phyloP scores from a whole-genome alignment of 257 asterid genomes.

The Penstemon newberryi region DNA sequence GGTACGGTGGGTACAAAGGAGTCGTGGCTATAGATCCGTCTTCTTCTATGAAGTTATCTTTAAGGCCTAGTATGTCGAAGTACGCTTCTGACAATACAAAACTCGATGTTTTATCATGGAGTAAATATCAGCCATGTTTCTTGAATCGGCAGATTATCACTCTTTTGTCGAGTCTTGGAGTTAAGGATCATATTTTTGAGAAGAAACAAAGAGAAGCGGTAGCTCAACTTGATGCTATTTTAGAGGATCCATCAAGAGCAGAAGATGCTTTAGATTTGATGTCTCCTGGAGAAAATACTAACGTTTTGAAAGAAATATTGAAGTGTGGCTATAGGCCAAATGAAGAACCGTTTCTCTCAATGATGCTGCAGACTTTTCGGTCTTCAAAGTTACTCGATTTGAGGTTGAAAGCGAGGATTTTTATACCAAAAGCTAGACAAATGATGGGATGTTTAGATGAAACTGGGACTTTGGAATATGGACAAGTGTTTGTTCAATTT shows the following conservation, averaged over 20 bases:
- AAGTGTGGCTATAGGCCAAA: conserved; percentile 83
- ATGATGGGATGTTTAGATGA: conserved; percentile 98
- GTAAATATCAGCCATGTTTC: conserved; percentile 83
- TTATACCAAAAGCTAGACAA: conserved; percentile 62
- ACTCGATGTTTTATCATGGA: conserved; percentile 75
- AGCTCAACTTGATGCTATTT: conserved; percentile 61
- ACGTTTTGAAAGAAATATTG: conserved; percentile 78
- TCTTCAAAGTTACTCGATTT: conserved; percentile 72
- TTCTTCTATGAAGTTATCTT: conserved; percentile 54
- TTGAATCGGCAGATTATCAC: conserved; percentile 81
- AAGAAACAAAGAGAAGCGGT: conserved; percentile 72
- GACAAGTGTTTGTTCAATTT: conserved; percentile 76
- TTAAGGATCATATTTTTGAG: conserved; percentile 54
- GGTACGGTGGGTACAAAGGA: conserved; percentile 89
- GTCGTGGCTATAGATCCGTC: conserved; percentile 78
- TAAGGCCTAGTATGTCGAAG: conserved; percentile 80
- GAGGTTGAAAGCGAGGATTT: conserved; percentile 60
- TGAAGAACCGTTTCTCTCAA: conserved; percentile 78
- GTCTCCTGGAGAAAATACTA: conserved; percentile 79
- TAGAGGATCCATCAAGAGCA: conserved; percentile 68
- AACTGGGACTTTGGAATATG: conserved; percentile 70
- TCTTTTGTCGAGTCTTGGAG: conserved; percentile 81
- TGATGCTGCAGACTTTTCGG: conserved; percentile 84
- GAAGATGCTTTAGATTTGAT: conserved; percentile 75
- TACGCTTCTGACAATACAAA: conserved; percentile 61